Evolutionary conservation across 2,329 filamentous ascomycete genomes (phyloP), one percentile per base, ranked within the genome.

Genomic region (Dendrostoma leiphaemia): DNA sequence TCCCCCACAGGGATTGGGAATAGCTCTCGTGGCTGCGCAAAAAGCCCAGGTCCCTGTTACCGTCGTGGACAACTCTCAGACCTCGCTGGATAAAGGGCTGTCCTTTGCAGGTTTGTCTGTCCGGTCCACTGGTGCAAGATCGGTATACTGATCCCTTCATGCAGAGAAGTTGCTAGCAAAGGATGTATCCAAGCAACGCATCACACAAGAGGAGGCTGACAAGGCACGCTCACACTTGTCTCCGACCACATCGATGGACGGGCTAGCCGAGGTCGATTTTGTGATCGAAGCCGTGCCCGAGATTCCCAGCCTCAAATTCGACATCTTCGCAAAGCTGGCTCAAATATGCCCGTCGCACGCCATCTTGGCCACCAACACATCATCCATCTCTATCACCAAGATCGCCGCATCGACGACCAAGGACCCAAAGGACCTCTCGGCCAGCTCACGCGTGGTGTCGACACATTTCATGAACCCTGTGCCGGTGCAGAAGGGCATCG

Each of bases 381-480:
- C 91, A n/a, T 96, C 91, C 58, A 99, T 99, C 69, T 93, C 90
- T 57, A 97, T 99, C 70, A 99, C 94, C 40, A 89, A 88, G 67
- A 97, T 99, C 65, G 94, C 94, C 19, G 92, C 94, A 3, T 84
- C 92, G 9, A 93, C 93, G 1, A 88, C 85, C 24, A 78, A 79
- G 53, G 84, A 96, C 67, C 88, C 91, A 1, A 93, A 77, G 17
- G 89, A 96, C 65, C 85, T 90, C 23, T 87, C 86, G 40, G 89
- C 86, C 37, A 88, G 90, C 40, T 93, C 91, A 6, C 88, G 94
- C 45, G 94, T 99, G 9, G 85, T 99, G 52, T 91, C 90, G 48
- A 97, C 94, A 15, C 94, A 99, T 72, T 99, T 99, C 74, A 99
- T 99, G 94, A 99, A 99, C 78, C 94, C 94, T 0, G 94, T 99